These are phyloP conservation scores for Stagonosporopsis tanaceti DNA, from an alignment of 2,329 filamentous ascomycete genomes.

Conservation along the genomic window DNA sequence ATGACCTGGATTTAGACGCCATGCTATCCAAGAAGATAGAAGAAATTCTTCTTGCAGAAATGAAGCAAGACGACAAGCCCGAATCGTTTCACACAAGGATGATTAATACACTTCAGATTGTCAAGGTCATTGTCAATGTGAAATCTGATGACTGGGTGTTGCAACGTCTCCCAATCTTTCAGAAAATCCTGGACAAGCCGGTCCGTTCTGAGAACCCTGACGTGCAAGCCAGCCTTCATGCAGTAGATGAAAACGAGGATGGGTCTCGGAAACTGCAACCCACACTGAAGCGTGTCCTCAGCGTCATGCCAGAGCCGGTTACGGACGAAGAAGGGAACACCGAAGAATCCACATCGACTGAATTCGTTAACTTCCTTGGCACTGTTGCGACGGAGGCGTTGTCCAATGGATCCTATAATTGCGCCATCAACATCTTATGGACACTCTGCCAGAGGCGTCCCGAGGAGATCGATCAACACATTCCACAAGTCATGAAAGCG, in stretches of 20 bases:
- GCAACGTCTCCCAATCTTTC: conserved; percentile 76
- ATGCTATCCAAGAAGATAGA: conserved; percentile 91
- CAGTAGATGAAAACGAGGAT: conserved; percentile 73
- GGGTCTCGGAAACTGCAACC: conserved; percentile 70
- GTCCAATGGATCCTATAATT: conserved; percentile 79
- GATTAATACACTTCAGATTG: conserved; percentile 91
- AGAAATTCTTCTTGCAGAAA: conserved; percentile 79
- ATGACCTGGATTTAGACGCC: conserved; percentile 82
- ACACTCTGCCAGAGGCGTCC: conserved; percentile 86
- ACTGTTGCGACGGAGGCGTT: conserved; percentile 88
- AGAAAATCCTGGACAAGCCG: conserved; percentile 89
- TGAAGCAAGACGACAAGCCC: conserved; percentile 56
- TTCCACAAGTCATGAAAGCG: conserved; percentile 87
- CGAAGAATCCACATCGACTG: conserved; percentile 76
- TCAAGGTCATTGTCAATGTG: conserved; percentile 86
- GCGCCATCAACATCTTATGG: conserved; percentile 93
- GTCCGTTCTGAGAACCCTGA: conserved; percentile 89
- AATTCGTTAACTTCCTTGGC: conserved; percentile 85
- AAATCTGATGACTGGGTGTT: conserved; percentile 92
- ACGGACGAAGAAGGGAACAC: conserved; percentile 87
- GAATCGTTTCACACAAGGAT: conserved; percentile 86
- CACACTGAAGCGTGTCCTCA: conserved; percentile 81
- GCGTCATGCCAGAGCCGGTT: conserved; percentile 82
- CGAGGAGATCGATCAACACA: conserved; percentile 87
- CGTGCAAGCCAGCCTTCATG: conserved; percentile 90